These are phyloP conservation scores for Salix arbutifolia DNA, from an alignment of 345 rosid genomes.

Conservation along the genomic window DNA sequence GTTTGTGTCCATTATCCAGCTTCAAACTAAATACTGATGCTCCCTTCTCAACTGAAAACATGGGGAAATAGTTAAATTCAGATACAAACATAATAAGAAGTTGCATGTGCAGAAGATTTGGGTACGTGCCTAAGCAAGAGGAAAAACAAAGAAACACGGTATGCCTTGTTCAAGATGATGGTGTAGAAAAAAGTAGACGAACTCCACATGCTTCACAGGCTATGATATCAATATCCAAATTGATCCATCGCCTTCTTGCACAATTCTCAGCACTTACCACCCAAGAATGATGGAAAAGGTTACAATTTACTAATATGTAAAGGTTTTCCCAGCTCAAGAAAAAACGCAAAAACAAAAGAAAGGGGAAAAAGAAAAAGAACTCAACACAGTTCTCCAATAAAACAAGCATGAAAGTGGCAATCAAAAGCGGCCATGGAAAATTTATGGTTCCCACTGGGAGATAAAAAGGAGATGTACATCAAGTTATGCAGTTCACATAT, in stretches of 20 bases:
- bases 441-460: not conserved
- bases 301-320: not conserved
- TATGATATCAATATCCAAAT: conserved; percentile 67
- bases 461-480: not conserved
- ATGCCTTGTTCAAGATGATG: conserved; percentile 89
- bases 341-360: not conserved
- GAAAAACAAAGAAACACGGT: conserved; percentile 13
- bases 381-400: no score
- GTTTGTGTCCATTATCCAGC: conserved; percentile 79
- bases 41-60: conserved; percentile 73
- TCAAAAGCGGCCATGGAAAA: not conserved
- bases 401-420: no score
- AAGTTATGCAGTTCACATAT: not conserved
- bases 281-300: conserved; percentile 33
- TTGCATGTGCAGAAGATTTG: not conserved
- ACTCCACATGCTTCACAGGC: conserved; percentile 93
- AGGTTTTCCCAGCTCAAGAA: not conserved
- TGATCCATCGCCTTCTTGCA: conserved; percentile 92
- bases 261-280: conserved; percentile 87
- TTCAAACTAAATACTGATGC: conserved; percentile 86
- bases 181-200: conserved; percentile 71
- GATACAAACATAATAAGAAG: conserved; percentile 5
- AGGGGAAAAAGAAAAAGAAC: not conserved
- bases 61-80: conserved; percentile 18
- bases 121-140: not conserved